These are phyloP conservation scores for Gracilaria domingensis DNA, from an alignment of 23 red algal genomes.

Conservation along the genomic window DNA sequence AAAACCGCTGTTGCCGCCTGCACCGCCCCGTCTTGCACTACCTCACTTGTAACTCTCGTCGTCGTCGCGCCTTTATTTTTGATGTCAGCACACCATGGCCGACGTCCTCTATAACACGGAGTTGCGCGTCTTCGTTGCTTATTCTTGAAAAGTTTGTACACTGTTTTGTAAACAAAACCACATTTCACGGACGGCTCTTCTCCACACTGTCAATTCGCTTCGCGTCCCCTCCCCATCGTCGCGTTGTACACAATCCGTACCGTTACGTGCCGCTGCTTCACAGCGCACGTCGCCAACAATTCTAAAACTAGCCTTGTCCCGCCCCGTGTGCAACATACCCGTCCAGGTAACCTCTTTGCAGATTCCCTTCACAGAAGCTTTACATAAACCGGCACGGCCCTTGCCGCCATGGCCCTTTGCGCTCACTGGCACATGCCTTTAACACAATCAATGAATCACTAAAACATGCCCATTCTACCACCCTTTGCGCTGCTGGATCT, in stretches of 20 bases:
- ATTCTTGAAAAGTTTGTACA: not conserved
- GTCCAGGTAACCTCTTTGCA: no score
- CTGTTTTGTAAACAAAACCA: constrained; percentile 18
- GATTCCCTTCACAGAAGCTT: no score
- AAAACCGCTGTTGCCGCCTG: not conserved
- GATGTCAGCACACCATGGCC: not conserved
- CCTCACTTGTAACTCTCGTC: constrained; percentile 11
- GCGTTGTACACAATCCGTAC: no score
- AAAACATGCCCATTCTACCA: not conserved
- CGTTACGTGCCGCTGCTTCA: not conserved
- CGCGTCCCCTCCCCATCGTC: no score
- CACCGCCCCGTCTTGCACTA: not conserved
- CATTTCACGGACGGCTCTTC: not conserved
- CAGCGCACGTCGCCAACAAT: no score
- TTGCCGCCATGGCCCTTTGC: no score
- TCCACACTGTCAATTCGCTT: no score
- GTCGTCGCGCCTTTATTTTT: not conserved
- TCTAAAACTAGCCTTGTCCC: no score
- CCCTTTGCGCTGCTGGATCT: no score
- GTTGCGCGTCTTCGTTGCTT: not conserved
- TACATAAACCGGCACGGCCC: not conserved
- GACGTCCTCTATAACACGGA: not conserved
- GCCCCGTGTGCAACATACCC: no score
- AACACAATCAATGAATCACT: no score
- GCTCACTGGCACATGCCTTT: not conserved